phyloP scores from a whole-genome alignment of 2,329 filamentous ascomycete species.

The Parasarocladium wereldwijsianum region DNA sequence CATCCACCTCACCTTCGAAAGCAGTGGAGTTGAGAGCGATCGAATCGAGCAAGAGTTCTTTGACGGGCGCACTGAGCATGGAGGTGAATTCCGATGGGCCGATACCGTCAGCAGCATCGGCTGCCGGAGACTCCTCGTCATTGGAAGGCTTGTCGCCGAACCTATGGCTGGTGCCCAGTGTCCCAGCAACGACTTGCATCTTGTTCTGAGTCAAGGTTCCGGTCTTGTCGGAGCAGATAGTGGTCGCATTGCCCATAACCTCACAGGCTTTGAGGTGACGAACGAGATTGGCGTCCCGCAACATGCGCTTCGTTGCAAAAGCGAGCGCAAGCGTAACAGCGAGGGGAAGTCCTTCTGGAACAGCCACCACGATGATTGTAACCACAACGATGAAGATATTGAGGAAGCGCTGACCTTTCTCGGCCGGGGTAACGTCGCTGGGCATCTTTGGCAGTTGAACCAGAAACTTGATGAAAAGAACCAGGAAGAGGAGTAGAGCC shows the following conservation, averaged over 20 bases:
- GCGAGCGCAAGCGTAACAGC: slow-evolving; percentile 66
- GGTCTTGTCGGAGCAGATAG: slow-evolving; percentile 55
- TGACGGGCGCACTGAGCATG: slow-evolving; percentile 29
- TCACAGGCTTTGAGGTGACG: slow-evolving; percentile 65
- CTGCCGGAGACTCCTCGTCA: slow-evolving; percentile 10
- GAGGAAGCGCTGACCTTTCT: slow-evolving; percentile 67
- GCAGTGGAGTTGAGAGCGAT: slow-evolving; percentile 57
- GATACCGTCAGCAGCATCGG: slow-evolving; percentile 18
- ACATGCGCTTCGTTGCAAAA: slow-evolving; percentile 64
- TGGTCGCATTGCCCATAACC: slow-evolving; percentile 68
- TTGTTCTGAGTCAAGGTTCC: slow-evolving; percentile 54
- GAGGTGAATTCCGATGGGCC: slow-evolving; percentile 30
- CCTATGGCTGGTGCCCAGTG: slow-evolving; percentile 37
- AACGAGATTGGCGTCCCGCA: slow-evolving; percentile 64
- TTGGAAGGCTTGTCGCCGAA: slow-evolving; percentile 27
- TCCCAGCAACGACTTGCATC: slow-evolving; percentile 51
- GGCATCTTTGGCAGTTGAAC: slow-evolving; percentile 42
- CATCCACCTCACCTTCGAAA: slow-evolving; percentile 60
- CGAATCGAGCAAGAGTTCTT: slow-evolving; percentile 41
- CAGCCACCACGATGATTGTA: slow-evolving; percentile 67
- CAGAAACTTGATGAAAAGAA: slow-evolving; percentile 75
- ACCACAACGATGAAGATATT: slow-evolving; percentile 66
- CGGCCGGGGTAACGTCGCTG: slow-evolving; percentile 39
- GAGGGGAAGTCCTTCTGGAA: slow-evolving; percentile 62
- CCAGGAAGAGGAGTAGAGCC: slow-evolving; percentile 66